Evolutionary conservation across 805 yeast species (phyloP).

Genomic region (Starmerella vaccinii): DNA sequence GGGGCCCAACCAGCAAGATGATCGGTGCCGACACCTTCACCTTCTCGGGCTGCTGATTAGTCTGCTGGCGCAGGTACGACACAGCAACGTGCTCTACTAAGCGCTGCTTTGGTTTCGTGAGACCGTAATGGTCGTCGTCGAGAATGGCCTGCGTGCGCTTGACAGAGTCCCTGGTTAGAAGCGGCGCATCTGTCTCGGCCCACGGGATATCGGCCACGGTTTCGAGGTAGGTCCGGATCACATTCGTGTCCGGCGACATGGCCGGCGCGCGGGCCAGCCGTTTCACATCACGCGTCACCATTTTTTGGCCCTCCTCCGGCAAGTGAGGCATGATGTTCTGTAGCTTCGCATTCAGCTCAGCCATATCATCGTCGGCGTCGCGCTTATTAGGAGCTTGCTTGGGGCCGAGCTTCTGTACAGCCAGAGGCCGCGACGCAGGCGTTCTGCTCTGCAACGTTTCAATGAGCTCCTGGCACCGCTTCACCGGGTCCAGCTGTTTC

Average conservation of each 20-base stretch:
- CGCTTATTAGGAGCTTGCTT: background rate
- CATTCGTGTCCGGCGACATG: constrained; percentile 36
- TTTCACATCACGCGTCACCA: constrained; percentile 33
- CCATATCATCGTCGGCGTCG: constrained; percentile 30
- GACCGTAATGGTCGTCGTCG: constrained; percentile 71
- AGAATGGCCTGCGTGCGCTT: constrained; percentile 44
- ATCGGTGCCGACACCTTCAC: constrained; percentile 47
- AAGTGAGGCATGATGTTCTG: constrained; percentile 19
- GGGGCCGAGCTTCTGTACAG: background rate
- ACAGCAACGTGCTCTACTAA: constrained; percentile 73
- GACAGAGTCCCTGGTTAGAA: constrained; percentile 34
- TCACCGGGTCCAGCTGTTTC: constrained; percentile 24
- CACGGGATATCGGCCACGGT: constrained; percentile 35
- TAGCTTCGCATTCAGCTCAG: constrained; percentile 27
- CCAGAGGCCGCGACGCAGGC: constrained; percentile 1
- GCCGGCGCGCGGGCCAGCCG: constrained; percentile 34
- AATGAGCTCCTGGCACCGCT: constrained; percentile 23
- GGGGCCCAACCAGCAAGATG: constrained; percentile 76
- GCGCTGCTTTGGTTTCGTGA: constrained; percentile 61
- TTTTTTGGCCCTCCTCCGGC: constrained; percentile 31
- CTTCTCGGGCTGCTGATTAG: background rate
- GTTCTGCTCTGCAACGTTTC: constrained; percentile 6
- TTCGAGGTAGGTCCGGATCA: constrained; percentile 35
- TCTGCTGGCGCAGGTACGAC: constrained; percentile 42
- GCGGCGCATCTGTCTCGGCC: constrained; percentile 24